phyloP scores from a whole-genome alignment of 1,284 basidiomycete genomes.

The Stereum hirsutum region DNA sequence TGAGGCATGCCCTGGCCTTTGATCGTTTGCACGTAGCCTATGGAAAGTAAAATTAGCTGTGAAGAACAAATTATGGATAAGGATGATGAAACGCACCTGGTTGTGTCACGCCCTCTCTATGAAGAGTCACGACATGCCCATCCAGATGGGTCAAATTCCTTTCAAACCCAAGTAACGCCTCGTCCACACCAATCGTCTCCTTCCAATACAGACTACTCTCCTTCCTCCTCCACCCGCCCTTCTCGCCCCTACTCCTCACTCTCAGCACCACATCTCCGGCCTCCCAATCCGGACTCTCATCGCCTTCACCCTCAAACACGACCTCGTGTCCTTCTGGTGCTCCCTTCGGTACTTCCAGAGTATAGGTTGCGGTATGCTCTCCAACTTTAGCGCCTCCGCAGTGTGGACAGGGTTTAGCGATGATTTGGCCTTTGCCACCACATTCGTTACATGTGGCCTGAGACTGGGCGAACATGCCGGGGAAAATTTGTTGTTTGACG shows the following conservation, averaged over 20 bases:
- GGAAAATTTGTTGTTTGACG: constrained; percentile 88
- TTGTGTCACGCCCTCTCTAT: constrained; percentile 77
- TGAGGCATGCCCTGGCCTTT: constrained; percentile 87
- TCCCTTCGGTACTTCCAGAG: constrained; percentile 76
- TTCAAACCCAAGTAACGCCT: constrained; percentile 79
- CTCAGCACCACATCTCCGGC: constrained; percentile 85
- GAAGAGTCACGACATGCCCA: constrained; percentile 70
- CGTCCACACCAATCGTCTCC: constrained; percentile 82
- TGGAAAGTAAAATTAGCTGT: not conserved
- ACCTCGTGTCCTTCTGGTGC: constrained; percentile 90
- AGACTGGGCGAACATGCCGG: constrained; percentile 86
- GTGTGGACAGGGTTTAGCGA: constrained; percentile 70
- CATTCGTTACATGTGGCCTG: constrained; percentile 77
- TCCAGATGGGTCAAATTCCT: constrained; percentile 86
- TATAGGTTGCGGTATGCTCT: constrained; percentile 75
- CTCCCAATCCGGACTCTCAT: constrained; percentile 90
- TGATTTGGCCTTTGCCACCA: constrained; percentile 71
- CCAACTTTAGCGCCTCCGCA: constrained; percentile 80
- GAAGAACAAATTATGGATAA: not conserved
- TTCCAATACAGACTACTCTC: constrained; percentile 85
- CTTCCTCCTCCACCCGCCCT: constrained; percentile 80
- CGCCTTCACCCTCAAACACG: constrained; percentile 87
- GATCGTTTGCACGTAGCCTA: constrained; percentile 79
- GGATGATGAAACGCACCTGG: constrained; percentile 45
- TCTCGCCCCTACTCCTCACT: constrained; percentile 66